A percentile compares a stretch with the other conserved stretches of the same genome.
phyloP scores from a whole-genome alignment of 257 asterid genomes.

The Petrea volubilis region DNA sequence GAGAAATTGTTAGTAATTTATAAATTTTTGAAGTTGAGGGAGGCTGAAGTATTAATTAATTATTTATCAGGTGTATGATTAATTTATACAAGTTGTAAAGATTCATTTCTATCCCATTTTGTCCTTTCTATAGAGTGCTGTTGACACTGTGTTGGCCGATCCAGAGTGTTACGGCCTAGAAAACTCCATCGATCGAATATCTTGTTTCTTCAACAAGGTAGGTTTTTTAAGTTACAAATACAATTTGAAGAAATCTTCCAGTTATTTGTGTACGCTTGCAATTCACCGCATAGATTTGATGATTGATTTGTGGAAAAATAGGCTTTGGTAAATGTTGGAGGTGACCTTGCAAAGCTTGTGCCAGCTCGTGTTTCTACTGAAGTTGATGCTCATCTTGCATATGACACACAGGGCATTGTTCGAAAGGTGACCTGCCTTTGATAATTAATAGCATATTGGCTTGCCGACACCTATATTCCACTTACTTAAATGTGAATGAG shows the following conservation, averaged over 20 bases:
- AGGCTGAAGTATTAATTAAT: too few species aligned
- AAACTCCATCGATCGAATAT: slow-evolving; percentile 63
- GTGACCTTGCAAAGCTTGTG: slow-evolving; percentile 84
- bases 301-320: slow-evolving; percentile 28
- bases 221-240: slow-evolving; percentile 7
- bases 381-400: slow-evolving; percentile 97
- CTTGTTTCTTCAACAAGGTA: slow-evolving; percentile 87
- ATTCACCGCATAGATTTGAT: not conserved
- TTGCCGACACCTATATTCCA: too few species aligned
- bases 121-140: slow-evolving; percentile 59
- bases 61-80: too few species aligned
- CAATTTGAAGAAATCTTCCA: not conserved
- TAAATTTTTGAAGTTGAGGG: too few species aligned
- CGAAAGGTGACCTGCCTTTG: too few species aligned
- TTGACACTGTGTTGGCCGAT: slow-evolving; percentile 87
- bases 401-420: slow-evolving; percentile 76
- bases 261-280: too few species aligned
- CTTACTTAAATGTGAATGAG: too few species aligned
- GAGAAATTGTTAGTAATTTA: not conserved
- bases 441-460: too few species aligned
- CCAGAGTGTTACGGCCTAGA: slow-evolving; percentile 64
- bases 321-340: slow-evolving; percentile 95
- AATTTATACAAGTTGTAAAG: too few species aligned
- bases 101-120: too few species aligned
- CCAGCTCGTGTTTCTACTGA: slow-evolving; percentile 99